phyloP scores from a whole-genome alignment of 139 green algal species.

The Spirogloea muscicola region DNA sequence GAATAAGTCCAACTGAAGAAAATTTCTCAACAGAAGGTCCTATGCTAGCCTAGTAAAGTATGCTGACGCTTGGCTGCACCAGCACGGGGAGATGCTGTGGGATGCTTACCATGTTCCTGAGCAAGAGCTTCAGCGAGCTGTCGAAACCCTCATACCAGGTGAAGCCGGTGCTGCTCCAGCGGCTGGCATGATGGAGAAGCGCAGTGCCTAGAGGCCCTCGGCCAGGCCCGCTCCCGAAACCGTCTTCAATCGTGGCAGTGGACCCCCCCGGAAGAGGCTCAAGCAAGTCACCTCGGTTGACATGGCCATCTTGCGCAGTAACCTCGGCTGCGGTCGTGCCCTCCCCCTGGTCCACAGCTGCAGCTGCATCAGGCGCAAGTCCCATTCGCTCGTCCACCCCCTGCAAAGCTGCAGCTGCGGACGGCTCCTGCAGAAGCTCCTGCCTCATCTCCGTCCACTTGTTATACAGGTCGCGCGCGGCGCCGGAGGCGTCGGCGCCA shows the following conservation, averaged over 20 bases:
- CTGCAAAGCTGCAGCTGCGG: not conserved
- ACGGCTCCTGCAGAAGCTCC: not conserved
- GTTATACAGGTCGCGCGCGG: not conserved
- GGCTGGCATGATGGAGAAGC: conserved; percentile 4
- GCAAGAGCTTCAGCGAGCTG: not conserved
- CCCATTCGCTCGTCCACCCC: not conserved
- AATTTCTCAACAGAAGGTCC: not conserved
- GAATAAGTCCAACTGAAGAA: too few relatives aligned
- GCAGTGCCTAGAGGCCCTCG: conserved; percentile 1
- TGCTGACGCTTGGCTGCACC: too few relatives aligned
- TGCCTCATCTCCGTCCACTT: not conserved
- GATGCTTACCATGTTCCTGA: not conserved
- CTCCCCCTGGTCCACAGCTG: not conserved
- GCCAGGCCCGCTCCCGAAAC: not conserved
- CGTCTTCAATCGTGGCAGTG: not conserved
- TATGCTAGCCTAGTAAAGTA: not conserved
- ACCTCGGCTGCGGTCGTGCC: not conserved
- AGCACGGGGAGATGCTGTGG: too few relatives aligned
- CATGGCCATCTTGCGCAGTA: not conserved
- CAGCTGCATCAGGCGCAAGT: not conserved
- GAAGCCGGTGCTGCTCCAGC: not conserved
- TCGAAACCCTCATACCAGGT: not conserved
- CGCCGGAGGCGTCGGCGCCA: not conserved
- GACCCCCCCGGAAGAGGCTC: not conserved
- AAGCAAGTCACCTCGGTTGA: too few relatives aligned